Evolutionary conservation across 306 rosid genomes (phyloP).

Genomic region (Amphicarpaea edgeworthii): DNA sequence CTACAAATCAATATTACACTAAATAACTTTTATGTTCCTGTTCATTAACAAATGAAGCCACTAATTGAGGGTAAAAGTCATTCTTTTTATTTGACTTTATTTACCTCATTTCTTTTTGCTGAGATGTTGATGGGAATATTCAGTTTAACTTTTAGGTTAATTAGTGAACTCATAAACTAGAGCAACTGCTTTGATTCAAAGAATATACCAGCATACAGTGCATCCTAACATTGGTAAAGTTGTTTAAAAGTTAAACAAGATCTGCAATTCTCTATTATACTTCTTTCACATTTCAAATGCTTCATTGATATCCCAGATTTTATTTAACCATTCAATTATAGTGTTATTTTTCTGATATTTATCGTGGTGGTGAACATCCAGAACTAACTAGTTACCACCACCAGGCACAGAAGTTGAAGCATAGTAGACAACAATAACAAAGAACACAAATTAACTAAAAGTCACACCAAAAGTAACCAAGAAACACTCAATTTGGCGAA

Average conservation of each 20-base stretch:
- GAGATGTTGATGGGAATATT: not conserved
- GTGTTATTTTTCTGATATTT: not conserved
- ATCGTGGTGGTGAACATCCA: not conserved
- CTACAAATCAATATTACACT: not conserved
- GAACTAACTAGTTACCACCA: not conserved
- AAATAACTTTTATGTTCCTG: not conserved
- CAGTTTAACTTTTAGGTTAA: not conserved
- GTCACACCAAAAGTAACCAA: conserved; percentile 17
- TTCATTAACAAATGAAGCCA: conserved; percentile 17
- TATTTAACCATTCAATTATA: not conserved
- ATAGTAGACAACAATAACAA: conserved; percentile 24
- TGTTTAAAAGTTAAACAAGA: conserved; percentile 1
- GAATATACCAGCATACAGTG: conserved; percentile 2
- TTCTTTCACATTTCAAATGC: conserved; percentile 20
- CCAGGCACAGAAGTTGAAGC: not conserved
- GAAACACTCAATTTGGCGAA: conserved; percentile 11
- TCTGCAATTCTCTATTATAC: not conserved
- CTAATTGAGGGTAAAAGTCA: not conserved
- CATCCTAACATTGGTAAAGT: not conserved
- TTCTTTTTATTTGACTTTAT: not conserved
- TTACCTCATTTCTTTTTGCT: conserved; percentile 1
- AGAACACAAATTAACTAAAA: not conserved
- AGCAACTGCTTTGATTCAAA: not conserved
- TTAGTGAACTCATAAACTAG: conserved; percentile 4
- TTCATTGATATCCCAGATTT: conserved; percentile 5